phyloP scores from a whole-genome alignment of 352 stramenopile species.

The Pythium phragmitis region DNA sequence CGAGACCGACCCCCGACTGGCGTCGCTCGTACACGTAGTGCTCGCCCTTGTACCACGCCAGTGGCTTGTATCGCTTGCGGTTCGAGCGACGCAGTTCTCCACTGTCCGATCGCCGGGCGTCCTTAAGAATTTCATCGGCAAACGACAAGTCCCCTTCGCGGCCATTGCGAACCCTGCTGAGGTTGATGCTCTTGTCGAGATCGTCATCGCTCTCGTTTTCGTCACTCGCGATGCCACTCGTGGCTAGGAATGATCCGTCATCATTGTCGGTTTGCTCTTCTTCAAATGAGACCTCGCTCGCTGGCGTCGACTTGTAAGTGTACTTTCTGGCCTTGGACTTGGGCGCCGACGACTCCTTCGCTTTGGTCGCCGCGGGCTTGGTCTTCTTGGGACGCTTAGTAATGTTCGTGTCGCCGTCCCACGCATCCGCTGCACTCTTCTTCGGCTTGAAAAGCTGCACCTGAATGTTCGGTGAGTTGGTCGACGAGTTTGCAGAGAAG shows the following conservation, averaged over 20 bases:
- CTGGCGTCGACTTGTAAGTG: slow-evolving; percentile 46
- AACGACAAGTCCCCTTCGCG: slow-evolving; percentile 33
- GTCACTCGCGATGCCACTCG: slow-evolving; percentile 44
- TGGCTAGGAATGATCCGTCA: slow-evolving; percentile 55
- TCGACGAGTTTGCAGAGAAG: slow-evolving; percentile 36
- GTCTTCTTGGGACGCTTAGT: slow-evolving; percentile 27
- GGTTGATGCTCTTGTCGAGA: slow-evolving; percentile 24
- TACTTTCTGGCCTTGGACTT: slow-evolving; percentile 43
- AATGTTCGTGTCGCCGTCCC: slow-evolving; percentile 31
- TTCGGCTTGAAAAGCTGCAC: slow-evolving; percentile 58
- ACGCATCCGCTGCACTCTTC: slow-evolving; percentile 26
- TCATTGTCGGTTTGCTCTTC: slow-evolving; percentile 57
- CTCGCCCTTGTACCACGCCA: slow-evolving; percentile 89
- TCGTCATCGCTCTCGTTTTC: slow-evolving; percentile 56
- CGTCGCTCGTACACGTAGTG: slow-evolving; percentile 84
- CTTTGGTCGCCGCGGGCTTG: slow-evolving; percentile 30
- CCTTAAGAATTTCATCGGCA: slow-evolving; percentile 52
- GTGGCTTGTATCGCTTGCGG: slow-evolving; percentile 73
- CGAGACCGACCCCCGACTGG: slow-evolving; percentile 74
- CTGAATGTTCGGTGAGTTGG: slow-evolving; percentile 46
- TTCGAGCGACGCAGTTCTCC: slow-evolving; percentile 72
- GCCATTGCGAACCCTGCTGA: slow-evolving; percentile 19
- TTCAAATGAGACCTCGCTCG: slow-evolving; percentile 45
- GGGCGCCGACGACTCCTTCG: slow-evolving; percentile 25
- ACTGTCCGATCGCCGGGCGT: slow-evolving; percentile 35